Base-by-base conservation (phyloP, 768 basidiomycete species). In the Mycena pura region DNA sequence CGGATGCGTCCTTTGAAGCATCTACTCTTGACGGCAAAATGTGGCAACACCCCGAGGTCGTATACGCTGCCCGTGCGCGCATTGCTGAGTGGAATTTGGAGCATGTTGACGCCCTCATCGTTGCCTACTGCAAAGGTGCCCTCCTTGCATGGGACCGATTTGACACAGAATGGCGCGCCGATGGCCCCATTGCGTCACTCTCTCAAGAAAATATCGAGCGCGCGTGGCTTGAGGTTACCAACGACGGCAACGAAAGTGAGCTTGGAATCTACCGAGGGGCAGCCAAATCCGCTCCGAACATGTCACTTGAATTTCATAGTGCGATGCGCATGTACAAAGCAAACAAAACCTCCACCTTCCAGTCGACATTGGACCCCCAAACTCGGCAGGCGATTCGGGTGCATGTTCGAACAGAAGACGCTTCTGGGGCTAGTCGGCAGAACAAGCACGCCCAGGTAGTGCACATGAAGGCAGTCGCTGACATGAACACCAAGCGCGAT, bases 201-300 rank as follows among this genome's bases (percentile, higher is more conserved):
- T n/a, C 36, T 8, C 38, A 21, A 2, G 34, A 51, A 14, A 36
- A 51, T 25, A 51, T 51, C n/a, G 46, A 49, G 14, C 31, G 29
- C 5, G 55, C 62, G 14, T 69, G 38, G 28, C 60, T 69, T 46
- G 56, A 53, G 11, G 15, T 60, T 5, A 69, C 70, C 2, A 71
- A 71, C 40, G 65, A 71, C 38, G 57, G 36, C 5, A 62, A 62
- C 39, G 70, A 71, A 40, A 60, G 67, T 4, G 54, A 44, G 2
- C 48, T 70, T 1, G 67, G 69, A 0, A 34, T 15, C 3, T 19
- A 21, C 13, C 47, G 56, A 3, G 24, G 8, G 5, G 15, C 17
- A 7, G 31, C 17, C 1, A 2, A 24, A 10, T 24, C 29, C 1
- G 38, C 38, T 5, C 55, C 56, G n/a, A 57, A 45, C 27, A 49